phyloP scores from a whole-genome alignment of 2,329 filamentous ascomycete genomes.

The Nemania diffusa region DNA sequence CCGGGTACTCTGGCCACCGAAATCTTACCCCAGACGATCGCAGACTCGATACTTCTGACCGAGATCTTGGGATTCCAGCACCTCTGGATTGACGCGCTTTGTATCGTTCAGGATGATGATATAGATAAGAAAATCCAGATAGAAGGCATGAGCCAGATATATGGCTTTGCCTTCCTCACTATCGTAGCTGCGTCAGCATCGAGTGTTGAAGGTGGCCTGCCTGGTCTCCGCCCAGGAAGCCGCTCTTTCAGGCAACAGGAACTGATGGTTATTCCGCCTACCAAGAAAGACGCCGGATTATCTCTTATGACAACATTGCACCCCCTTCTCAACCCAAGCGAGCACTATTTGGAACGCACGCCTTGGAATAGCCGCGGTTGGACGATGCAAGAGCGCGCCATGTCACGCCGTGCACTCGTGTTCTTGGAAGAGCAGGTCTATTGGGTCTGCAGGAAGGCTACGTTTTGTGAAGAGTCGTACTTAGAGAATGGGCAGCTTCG shows the following conservation, averaged over 20 bases:
- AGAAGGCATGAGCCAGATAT: conserved; percentile 5
- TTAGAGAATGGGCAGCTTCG: conserved; percentile 5
- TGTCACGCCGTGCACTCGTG: conserved; percentile 10
- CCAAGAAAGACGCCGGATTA: background rate
- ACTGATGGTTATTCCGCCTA: conserved; percentile 5
- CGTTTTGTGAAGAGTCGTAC: conserved; percentile 15
- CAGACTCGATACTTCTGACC: conserved; percentile 8
- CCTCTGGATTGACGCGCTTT: conserved; percentile 16
- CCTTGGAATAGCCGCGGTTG: conserved; percentile 13
- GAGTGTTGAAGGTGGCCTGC: conserved; percentile 2
- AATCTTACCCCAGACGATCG: conserved; percentile 11
- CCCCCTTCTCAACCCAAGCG: background rate
- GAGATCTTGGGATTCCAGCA: conserved; percentile 2
- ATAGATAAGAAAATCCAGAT: conserved; percentile 1
- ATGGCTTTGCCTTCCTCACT: conserved; percentile 12
- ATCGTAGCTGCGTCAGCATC: conserved; percentile 10
- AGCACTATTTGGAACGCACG: conserved; percentile 9
- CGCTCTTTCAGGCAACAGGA: conserved; percentile 4
- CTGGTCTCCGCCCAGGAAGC: conserved; percentile 13
- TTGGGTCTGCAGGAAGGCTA: conserved; percentile 5
- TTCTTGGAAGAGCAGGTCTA: conserved; percentile 11
- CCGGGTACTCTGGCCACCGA: background rate
- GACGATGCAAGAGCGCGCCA: conserved; percentile 2
- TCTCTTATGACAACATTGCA: conserved; percentile 13
- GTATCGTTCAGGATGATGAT: conserved; percentile 15